Conservation (phyloP, 176 grass and related monocot species). For the Phragmites australis region DNA sequence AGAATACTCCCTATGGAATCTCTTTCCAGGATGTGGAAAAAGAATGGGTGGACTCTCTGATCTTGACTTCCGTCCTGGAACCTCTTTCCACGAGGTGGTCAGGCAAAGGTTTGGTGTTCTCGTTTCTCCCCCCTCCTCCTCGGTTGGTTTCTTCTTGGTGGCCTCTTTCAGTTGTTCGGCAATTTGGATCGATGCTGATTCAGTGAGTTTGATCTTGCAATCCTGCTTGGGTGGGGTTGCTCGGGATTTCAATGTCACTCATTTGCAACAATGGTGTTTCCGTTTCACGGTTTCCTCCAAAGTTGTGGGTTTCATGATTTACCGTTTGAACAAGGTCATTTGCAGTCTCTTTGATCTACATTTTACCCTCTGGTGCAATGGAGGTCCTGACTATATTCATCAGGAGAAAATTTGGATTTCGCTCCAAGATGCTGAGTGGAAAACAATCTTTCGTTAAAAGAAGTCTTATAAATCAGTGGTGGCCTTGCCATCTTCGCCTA, state of each 20-base stretch:
- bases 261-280: not conserved
- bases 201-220: not conserved
- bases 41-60: not conserved
- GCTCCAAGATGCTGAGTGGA: no score
- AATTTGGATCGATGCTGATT: not conserved
- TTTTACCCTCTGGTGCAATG: not conserved
- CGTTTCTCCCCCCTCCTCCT: not conserved
- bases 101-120: not conserved
- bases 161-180: not conserved
- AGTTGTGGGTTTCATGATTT: not conserved
- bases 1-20: no score
- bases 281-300: not conserved
- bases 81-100: not conserved
- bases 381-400: not conserved
- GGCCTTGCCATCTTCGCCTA: no score
- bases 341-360: not conserved
- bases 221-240: not conserved
- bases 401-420: no score
- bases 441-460: no score
- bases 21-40: no score
- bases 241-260: not conserved
- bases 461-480: no score
- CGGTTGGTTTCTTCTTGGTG: not conserved
- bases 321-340: not conserved
- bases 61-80: not conserved